Evolutionary conservation across 1,284 basidiomycete species (phyloP).

Genomic region (Irpex rosettiformis): DNA sequence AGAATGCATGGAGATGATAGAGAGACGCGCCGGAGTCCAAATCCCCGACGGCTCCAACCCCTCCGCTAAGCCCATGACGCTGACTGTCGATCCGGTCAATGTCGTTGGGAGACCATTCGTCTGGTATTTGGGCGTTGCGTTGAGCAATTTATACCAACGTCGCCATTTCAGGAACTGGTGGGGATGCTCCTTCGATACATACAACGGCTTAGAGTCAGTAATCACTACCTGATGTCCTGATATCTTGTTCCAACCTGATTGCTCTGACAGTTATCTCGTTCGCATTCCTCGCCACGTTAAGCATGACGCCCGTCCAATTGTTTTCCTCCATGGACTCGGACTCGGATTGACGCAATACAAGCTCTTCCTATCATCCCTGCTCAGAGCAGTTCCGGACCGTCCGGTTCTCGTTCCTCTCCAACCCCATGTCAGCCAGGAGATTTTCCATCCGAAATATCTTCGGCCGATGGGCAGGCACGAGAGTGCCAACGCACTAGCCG

Average conservation of each 20-base stretch:
- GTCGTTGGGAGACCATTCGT: constrained; percentile 68
- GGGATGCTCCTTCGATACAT: constrained; percentile 45
- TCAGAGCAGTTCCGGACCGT: constrained; percentile 55
- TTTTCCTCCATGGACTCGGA: constrained; percentile 87
- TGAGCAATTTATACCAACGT: constrained; percentile 50
- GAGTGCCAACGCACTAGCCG: constrained; percentile 55
- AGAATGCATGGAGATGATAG: constrained; percentile 57
- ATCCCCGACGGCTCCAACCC: constrained; percentile 65
- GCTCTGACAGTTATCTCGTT: constrained; percentile 60
- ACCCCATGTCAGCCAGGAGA: constrained; percentile 81
- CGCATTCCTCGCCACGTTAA: constrained; percentile 53
- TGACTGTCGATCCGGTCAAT: constrained; percentile 79
- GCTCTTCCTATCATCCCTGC: constrained; percentile 44
- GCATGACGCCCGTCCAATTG: constrained; percentile 60
- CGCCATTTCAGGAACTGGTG: constrained; percentile 42
- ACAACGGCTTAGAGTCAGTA: constrained; percentile 63
- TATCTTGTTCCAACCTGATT: no score
- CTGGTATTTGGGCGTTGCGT: constrained; percentile 63
- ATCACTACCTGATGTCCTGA: no score
- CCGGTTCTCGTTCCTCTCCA: constrained; percentile 81
- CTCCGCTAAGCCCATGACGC: constrained; percentile 54
- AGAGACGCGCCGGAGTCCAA: constrained; percentile 68
- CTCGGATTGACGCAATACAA: constrained; percentile 74
- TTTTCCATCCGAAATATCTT: constrained; percentile 75
- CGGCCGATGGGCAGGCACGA: constrained; percentile 64